Base-by-base conservation (phyloP, 805 yeast species). In the Ogataea philodendri region DNA sequence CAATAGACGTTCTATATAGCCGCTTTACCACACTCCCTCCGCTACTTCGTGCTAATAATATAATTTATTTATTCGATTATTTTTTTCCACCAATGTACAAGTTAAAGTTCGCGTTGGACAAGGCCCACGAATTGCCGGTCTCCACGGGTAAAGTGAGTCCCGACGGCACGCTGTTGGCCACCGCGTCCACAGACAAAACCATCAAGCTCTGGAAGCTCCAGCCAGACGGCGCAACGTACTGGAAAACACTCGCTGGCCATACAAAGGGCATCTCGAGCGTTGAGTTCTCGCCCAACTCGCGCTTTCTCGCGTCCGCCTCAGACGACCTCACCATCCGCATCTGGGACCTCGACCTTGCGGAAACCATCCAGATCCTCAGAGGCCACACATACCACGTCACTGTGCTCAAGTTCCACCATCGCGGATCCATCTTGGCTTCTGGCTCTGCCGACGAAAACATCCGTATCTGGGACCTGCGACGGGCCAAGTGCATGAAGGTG, bases 361-460 rank as follows among this genome's bases (percentile, higher is more conserved):
- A 71, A 42, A 67, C 77, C 37, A 54, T 76, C 17, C 63, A 68
- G 33, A 59, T 73, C 5, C 60, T 88, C 20, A 65, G 70, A 32
- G 89, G 94, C 5, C 98, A 90, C 53, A 86, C 95, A 0, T 90
- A 80, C 44, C 90, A 86, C 40, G 85, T 87, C 8, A 79, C 85
- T 1, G 67, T 82, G n/a, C 60, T 87, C 4, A 69, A 69, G 34
- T 90, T 80, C 64, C 84, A 77, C 44, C 59, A 67, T 24, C 81
- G 81, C 55, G 96, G 96, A 1, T 84, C 86, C 44, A 59, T 93
- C 15, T 56, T 93, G 10, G 77, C 84, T 15, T 75, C 89, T 26
- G 95, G 95, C 0, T 78, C 94, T 1, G 76, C 93, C 32, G 98
- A 90, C 59, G 97, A 90, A 55, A 86, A 90, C 33, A 80, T 93